Percentiles rank a stretch among this genome's conserved stretches.
phyloP scores from a whole-genome alignment of 2,329 filamentous ascomycete species.

The Aspergillus cejpii region DNA sequence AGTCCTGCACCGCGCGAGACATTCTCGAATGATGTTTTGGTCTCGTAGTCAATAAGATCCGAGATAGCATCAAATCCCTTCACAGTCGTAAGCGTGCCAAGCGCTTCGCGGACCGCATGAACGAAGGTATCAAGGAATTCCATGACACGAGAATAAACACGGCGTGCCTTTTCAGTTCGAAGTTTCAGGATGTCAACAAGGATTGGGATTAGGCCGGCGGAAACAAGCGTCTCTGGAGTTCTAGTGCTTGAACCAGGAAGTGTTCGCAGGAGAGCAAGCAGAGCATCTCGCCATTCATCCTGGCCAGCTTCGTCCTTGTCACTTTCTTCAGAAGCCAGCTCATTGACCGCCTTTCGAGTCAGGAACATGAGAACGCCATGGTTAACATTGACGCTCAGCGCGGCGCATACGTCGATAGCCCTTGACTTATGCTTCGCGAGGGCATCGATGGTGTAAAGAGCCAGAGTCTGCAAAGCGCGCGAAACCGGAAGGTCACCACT shows the following conservation, averaged over 20 bases:
- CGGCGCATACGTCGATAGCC: constrained; percentile 73
- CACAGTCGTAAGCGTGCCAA: constrained; percentile 72
- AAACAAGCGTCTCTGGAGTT: constrained; percentile 75
- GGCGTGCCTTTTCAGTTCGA: constrained; percentile 72
- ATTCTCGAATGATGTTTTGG: constrained; percentile 60
- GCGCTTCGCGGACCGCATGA: constrained; percentile 75
- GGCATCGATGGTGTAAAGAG: constrained; percentile 76
- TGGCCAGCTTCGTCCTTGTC: constrained; percentile 56
- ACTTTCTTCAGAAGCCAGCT: constrained; percentile 60
- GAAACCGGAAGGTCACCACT: constrained; percentile 63
- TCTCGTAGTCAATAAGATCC: constrained; percentile 75
- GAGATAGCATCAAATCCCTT: constrained; percentile 85
- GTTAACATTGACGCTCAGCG: constrained; percentile 92
- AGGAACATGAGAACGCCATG: constrained; percentile 93
- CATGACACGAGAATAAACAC: constrained; percentile 75
- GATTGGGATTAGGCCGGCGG: constrained; percentile 81
- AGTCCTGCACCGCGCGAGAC: constrained; percentile 67
- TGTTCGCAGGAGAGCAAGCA: constrained; percentile 81
- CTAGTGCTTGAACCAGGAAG: constrained; percentile 65
- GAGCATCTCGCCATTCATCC: constrained; percentile 82
- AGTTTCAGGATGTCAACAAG: constrained; percentile 82
- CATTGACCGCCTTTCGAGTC: constrained; percentile 79
- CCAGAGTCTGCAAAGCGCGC: constrained; percentile 71
- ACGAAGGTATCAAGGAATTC: constrained; percentile 84
- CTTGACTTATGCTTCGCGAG: constrained; percentile 71